phyloP scores from a whole-genome alignment of 768 basidiomycete genomes.

The Tulasnella sp. region DNA sequence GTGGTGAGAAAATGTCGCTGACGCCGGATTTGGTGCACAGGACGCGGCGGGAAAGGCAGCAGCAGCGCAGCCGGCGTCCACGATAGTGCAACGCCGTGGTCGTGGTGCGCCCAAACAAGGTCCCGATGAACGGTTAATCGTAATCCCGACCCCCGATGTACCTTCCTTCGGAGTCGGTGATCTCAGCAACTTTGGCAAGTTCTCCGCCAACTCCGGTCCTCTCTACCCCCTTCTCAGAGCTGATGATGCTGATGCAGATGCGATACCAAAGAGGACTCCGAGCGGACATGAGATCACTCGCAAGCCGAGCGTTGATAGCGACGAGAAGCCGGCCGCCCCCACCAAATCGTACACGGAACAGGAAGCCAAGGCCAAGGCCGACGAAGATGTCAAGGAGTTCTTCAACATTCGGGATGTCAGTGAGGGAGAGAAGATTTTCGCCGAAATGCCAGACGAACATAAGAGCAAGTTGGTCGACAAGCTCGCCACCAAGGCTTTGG shows the following conservation, averaged over 20 bases:
- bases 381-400: conserved; percentile 50
- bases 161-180: conserved; percentile 77
- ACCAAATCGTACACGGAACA: too few relatives aligned
- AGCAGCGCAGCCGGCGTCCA: conserved; percentile 51
- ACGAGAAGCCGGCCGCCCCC: too few relatives aligned
- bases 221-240: conserved; percentile 32
- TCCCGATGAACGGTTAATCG: conserved; percentile 84
- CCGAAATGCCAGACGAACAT: conserved; percentile 64
- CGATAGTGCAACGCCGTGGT: conserved; percentile 71
- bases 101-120: too few relatives aligned
- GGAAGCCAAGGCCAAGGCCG: conserved; percentile 69
- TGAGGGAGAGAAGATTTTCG: conserved; percentile 86
- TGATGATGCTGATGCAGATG: too few relatives aligned
- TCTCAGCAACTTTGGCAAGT: conserved; percentile 79
- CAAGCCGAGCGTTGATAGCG: too few relatives aligned
- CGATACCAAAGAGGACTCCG: too few relatives aligned
- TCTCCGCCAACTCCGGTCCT: conserved; percentile 56
- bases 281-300: too few relatives aligned
- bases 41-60: conserved; percentile 66
- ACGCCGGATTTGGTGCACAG: conserved; percentile 38
- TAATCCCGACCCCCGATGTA: conserved; percentile 45
- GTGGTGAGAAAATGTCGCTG: conserved; percentile 31
- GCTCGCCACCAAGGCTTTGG: conserved; percentile 43
- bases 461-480: conserved; percentile 58
- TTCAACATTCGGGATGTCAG: conserved; percentile 63